phyloP scores from a whole-genome alignment of 768 basidiomycete species.

The Mycena alexandri region DNA sequence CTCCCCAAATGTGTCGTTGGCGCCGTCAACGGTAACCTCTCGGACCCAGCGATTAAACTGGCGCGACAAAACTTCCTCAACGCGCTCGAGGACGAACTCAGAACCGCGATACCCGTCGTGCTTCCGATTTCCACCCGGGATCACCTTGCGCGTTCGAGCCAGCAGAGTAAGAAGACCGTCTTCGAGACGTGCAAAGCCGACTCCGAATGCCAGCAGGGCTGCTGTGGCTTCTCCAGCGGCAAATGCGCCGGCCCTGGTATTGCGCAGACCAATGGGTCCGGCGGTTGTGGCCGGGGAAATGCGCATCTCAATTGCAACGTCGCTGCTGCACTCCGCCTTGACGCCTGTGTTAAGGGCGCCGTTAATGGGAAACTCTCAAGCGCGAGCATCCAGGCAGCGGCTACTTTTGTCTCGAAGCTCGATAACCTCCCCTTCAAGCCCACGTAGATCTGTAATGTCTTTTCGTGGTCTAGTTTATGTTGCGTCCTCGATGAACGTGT shows the following conservation, averaged over 20 bases:
- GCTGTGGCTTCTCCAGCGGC: conserved; percentile 42
- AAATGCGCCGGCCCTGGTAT: conserved; percentile 42
- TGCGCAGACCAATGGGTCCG: conserved; percentile 40
- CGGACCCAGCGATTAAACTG: too few relatives aligned
- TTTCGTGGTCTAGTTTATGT: too few relatives aligned
- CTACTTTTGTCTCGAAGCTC: conserved; percentile 12
- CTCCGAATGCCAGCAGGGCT: conserved; percentile 41
- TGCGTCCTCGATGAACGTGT: too few relatives aligned
- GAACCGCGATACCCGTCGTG: too few relatives aligned
- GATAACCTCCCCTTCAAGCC: conserved; percentile 7
- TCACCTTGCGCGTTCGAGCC: neutral
- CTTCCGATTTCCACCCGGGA: too few relatives aligned
- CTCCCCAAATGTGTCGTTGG: too few relatives aligned
- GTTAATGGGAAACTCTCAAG: neutral
- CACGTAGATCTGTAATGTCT: too few relatives aligned
- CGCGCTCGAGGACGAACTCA: too few relatives aligned
- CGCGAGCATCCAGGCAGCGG: neutral
- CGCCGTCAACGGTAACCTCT: too few relatives aligned
- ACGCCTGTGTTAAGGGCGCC: conserved; percentile 1
- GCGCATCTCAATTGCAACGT: conserved; percentile 38
- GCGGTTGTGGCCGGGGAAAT: conserved; percentile 40
- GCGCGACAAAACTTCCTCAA: too few relatives aligned
- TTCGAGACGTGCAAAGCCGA: conserved; percentile 38
- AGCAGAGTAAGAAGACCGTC: conserved; percentile 27
- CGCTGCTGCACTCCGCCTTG: conserved; percentile 27